Conservation (phyloP, 768 basidiomycete genomes). For the Mycena metata region DNA sequence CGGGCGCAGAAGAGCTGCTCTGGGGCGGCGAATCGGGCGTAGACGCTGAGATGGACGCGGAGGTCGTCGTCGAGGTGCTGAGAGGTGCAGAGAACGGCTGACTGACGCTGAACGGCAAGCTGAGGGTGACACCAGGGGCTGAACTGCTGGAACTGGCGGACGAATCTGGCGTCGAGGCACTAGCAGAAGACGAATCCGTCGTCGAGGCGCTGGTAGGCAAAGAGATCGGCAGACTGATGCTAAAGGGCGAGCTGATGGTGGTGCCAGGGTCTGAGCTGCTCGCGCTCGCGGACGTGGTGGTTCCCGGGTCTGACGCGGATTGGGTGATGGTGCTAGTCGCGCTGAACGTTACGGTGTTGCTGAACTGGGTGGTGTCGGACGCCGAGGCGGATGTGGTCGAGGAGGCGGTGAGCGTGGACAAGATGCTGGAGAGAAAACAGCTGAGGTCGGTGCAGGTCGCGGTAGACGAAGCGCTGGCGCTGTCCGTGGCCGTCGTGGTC, state of each 20-base stretch:
- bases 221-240: neutral
- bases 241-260: constrained; percentile 4
- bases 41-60: neutral
- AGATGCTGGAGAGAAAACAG: neutral
- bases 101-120: constrained; percentile 5
- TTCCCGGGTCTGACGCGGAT: neutral
- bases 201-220: too few species aligned
- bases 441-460: neutral
- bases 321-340: constrained; percentile 10
- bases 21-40: neutral
- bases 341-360: constrained; percentile 18
- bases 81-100: neutral
- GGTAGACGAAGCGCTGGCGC: neutral
- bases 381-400: neutral
- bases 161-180: too few species aligned
- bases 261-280: too few species aligned
- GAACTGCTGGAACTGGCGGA: neutral
- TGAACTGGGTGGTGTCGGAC: neutral
- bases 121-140: neutral
- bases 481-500: neutral
- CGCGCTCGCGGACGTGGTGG: neutral
- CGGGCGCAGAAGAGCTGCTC: neutral
- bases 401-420: neutral
- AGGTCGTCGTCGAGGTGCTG: neutral
- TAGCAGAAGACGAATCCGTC: neutral